A percentile compares a stretch with the other conserved stretches of the same genome.
phyloP scores from a whole-genome alignment of 768 basidiomycete genomes.

The Leucosporidium yakuticum region DNA sequence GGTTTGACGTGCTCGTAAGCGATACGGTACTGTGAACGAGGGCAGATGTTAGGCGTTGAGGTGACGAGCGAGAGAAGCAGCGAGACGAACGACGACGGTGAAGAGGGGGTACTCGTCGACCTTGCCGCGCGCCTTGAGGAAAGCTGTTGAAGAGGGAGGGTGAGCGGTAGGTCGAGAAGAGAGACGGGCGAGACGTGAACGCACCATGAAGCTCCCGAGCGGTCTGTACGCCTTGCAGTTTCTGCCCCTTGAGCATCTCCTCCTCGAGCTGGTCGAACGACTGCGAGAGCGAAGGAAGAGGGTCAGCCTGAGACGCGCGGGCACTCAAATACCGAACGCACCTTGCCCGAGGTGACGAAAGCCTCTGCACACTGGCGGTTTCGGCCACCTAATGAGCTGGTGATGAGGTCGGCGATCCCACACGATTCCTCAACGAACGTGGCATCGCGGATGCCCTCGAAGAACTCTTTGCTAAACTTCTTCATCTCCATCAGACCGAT shows the following conservation, averaged over 20 bases:
- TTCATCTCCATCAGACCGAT: constrained; percentile 51
- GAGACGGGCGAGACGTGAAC: neutral
- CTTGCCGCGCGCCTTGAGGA: constrained; percentile 45
- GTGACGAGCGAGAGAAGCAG: too few relatives aligned
- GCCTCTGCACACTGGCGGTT: constrained; percentile 46
- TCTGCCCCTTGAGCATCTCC: constrained; percentile 48
- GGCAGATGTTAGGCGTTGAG: too few relatives aligned
- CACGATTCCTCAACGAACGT: constrained; percentile 47
- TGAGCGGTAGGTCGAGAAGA: too few relatives aligned
- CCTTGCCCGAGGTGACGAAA: constrained; percentile 48
- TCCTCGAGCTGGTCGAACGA: constrained; percentile 47
- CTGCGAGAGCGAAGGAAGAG: constrained; percentile 28
- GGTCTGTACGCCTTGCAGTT: constrained; percentile 73
- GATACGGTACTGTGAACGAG: constrained; percentile 30
- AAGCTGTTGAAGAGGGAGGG: constrained; percentile 38
- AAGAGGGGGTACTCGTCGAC: constrained; percentile 49
- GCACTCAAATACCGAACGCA: constrained; percentile 25
- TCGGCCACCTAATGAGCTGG: constrained; percentile 45
- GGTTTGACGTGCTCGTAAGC: constrained; percentile 36
- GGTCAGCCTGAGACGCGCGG: too few relatives aligned
- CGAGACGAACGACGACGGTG: constrained; percentile 35
- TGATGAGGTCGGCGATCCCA: constrained; percentile 50
- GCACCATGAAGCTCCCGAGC: constrained; percentile 52
- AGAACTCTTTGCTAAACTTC: constrained; percentile 47
- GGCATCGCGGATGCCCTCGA: constrained; percentile 45